Conservation (phyloP, 2,329 filamentous ascomycete species). For the Cercospora sojina region DNA sequence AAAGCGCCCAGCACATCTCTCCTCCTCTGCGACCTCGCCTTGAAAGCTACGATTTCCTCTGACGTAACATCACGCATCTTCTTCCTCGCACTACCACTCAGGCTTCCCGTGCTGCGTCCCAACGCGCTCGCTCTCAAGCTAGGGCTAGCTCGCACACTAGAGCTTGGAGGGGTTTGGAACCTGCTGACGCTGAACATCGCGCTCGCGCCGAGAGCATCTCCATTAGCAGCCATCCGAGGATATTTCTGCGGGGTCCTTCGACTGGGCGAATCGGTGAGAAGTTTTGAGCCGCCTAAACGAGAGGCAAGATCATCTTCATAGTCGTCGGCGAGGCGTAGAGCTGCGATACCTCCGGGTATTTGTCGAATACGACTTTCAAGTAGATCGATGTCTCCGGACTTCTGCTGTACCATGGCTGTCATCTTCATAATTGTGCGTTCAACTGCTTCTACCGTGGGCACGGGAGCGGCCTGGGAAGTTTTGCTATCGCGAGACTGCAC, state of each 20-base stretch:
- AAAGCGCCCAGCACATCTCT: conserved; percentile 42
- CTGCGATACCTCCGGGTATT: conserved; percentile 46
- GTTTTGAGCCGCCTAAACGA: conserved; percentile 31
- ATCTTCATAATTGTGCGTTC: conserved; percentile 89
- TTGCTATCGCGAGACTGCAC: conserved; percentile 31
- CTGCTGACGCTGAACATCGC: conserved; percentile 36
- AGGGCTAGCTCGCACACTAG: conserved; percentile 9
- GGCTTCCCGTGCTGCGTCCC: conserved; percentile 31
- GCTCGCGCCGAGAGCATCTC: conserved; percentile 39
- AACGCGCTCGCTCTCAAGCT: conserved; percentile 35
- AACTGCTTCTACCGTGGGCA: conserved; percentile 88
- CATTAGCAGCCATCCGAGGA: conserved; percentile 32
- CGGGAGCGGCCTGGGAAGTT: conserved; percentile 43
- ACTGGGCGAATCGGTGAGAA: conserved; percentile 34
- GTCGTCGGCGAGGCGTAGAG: conserved; percentile 34
- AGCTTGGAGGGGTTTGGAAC: conserved; percentile 33
- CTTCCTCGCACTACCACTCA: conserved; percentile 36
- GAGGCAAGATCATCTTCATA: conserved; percentile 39
- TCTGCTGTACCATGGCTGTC: conserved; percentile 88
- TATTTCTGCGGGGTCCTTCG: conserved; percentile 40
- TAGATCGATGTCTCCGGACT: conserved; percentile 85
- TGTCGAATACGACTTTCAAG: conserved; percentile 83
- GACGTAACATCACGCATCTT: conserved; percentile 44
- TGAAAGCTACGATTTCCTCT: conserved; percentile 43
- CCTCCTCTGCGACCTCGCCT: conserved; percentile 38